phyloP scores from a whole-genome alignment of 768 basidiomycete genomes.

The Dacryopinax spathularia region DNA sequence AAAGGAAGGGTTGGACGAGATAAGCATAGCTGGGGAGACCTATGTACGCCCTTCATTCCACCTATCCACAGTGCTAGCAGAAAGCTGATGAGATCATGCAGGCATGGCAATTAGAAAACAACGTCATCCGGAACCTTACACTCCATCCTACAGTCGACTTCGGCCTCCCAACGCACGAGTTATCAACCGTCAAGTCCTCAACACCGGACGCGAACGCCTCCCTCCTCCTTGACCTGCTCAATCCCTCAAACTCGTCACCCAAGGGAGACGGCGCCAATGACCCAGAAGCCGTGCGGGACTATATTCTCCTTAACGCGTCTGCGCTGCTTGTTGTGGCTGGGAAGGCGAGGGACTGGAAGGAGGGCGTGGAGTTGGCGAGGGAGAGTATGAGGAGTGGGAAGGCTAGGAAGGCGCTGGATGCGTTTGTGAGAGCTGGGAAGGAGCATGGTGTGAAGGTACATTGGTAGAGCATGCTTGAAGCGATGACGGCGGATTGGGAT shows the following conservation, averaged over 20 bases:
- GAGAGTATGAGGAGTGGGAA: conserved; percentile 28
- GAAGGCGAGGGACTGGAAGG: conserved; percentile 47
- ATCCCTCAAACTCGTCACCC: conserved; percentile 29
- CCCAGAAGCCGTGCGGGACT: conserved; percentile 58
- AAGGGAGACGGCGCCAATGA: conserved; percentile 35
- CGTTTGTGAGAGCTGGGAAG: conserved; percentile 24
- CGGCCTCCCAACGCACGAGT: conserved; percentile 56
- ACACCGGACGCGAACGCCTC: conserved; percentile 68
- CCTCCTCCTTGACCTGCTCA: conserved; percentile 52
- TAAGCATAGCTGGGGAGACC: conserved; percentile 85
- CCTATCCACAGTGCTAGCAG: not conserved
- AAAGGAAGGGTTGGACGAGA: conserved; percentile 81
- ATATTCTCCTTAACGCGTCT: conserved; percentile 81
- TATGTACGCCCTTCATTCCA: conserved; percentile 38
- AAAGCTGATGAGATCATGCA: conserved; percentile 7
- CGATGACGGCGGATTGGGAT: too few relatives aligned
- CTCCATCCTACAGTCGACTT: conserved; percentile 57
- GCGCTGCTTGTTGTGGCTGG: conserved; percentile 80
- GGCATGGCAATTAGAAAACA: conserved; percentile 51
- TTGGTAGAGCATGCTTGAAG: too few relatives aligned
- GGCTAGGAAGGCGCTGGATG: conserved; percentile 28
- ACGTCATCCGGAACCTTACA: conserved; percentile 43
- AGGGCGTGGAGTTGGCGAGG: conserved; percentile 57
- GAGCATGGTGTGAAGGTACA: conserved; percentile 16
- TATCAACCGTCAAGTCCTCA: conserved; percentile 56